Conservation (phyloP, 805 yeast genomes). For the Sugiyamaella valdiviana region DNA sequence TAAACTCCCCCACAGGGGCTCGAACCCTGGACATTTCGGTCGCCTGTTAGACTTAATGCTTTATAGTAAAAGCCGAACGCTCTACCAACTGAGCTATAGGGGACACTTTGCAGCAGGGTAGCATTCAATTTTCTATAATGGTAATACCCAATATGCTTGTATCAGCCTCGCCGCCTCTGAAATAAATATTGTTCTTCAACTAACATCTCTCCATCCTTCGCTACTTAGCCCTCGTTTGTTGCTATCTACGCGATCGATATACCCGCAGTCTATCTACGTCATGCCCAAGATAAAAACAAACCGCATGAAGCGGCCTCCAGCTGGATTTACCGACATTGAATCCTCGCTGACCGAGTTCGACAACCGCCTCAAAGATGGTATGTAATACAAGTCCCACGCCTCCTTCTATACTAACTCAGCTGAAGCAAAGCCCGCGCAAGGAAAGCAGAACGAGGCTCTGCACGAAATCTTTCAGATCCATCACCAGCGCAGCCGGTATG, state of each 20-base stretch:
- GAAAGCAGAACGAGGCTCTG: conserved; percentile 45
- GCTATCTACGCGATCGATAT: too few species aligned
- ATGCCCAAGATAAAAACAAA: conserved; percentile 45
- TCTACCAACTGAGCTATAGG: conserved; percentile 57
- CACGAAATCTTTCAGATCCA: conserved; percentile 69
- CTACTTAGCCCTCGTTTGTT: too few species aligned
- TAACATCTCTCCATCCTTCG: too few species aligned
- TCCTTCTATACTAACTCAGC: conserved; percentile 20
- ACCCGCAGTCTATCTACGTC: neutral
- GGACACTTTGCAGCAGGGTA: conserved; percentile 24
- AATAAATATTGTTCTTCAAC: too few species aligned
- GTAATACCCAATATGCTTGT: too few species aligned
- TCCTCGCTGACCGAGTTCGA: conserved; percentile 59
- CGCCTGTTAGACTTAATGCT: conserved; percentile 29
- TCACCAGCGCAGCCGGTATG: conserved; percentile 69
- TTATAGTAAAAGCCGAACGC: conserved; percentile 54
- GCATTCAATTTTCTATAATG: too few species aligned
- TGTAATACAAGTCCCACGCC: neutral
- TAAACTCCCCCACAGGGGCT: conserved; percentile 51
- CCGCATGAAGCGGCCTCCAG: conserved; percentile 56
- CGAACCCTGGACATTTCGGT: conserved; percentile 60
- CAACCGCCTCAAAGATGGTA: conserved; percentile 46
- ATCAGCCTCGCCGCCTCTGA: too few species aligned
- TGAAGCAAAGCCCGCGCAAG: conserved; percentile 38
- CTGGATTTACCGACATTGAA: conserved; percentile 62